Percentiles rank a stretch among this genome's conserved stretches.
Evolutionary conservation across 2,329 filamentous ascomycete species (phyloP).

Genomic region (Microcyclosporella mali): DNA sequence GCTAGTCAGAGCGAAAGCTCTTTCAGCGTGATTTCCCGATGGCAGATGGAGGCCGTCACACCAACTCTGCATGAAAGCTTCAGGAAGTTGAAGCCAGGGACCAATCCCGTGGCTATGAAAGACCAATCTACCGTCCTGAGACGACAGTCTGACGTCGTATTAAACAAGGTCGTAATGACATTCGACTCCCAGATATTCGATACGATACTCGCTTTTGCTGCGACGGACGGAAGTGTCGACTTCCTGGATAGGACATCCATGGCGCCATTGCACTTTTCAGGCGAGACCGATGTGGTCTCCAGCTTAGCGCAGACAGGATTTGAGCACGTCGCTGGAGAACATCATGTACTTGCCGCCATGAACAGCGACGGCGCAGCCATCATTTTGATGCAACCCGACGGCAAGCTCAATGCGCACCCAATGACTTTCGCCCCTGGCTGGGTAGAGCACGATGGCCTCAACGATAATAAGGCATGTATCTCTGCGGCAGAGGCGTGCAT

Average conservation of each 20-base stretch:
- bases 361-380: conserved; percentile 46
- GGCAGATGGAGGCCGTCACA: conserved; percentile 60
- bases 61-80: conserved; percentile 33
- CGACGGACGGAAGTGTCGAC: conserved; percentile 74
- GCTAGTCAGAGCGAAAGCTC: conserved; percentile 55
- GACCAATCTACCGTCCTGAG: conserved; percentile 45
- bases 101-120: conserved; percentile 13
- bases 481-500: conserved; percentile 30
- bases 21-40: conserved; percentile 72
- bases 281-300: conserved; percentile 59
- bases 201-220: conserved; percentile 64
- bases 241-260: conserved; percentile 72
- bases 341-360: conserved; percentile 42
- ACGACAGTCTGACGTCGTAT: conserved; percentile 60
- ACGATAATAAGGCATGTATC: conserved; percentile 21
- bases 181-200: conserved; percentile 64
- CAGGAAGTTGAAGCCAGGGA: conserved; percentile 27
- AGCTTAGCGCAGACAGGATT: conserved; percentile 74
- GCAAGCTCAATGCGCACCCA: conserved; percentile 31
- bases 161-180: conserved; percentile 65
- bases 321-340: conserved; percentile 58
- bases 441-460: conserved; percentile 26
- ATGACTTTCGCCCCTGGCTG: conserved; percentile 28
- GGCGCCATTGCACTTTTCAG: conserved; percentile 55
- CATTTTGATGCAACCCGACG: conserved; percentile 40